Percentiles rank a stretch among this genome's conserved stretches.
phyloP scores from a whole-genome alignment of 345 rosid genomes.

The Hibiscus syriacus region DNA sequence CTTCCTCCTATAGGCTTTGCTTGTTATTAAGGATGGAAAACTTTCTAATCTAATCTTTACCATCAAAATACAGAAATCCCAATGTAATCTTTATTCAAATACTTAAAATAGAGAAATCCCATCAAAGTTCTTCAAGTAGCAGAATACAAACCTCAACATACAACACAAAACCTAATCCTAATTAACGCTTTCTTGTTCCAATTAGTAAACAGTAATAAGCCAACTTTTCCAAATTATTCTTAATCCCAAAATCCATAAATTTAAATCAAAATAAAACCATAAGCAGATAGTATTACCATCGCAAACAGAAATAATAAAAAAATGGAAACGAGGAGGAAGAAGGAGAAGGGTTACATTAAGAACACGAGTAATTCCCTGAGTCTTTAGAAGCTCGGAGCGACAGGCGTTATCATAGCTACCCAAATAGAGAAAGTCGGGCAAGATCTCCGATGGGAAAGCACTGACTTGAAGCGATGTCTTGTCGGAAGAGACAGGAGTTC shows the following conservation, averaged over 20 bases:
- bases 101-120: background rate
- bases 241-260: background rate
- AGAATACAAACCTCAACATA: background rate
- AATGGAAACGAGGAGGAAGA: background rate
- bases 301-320: background rate
- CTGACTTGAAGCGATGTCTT: slow-evolving; percentile 49
- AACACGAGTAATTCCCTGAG: slow-evolving; percentile 77
- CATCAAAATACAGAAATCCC: background rate
- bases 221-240: background rate
- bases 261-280: background rate
- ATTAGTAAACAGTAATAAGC: background rate
- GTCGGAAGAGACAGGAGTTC: slow-evolving; percentile 42
- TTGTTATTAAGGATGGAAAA: no score
- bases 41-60: no score
- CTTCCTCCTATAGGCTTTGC: no score
- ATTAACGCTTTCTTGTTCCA: background rate
- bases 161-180: background rate
- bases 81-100: background rate
- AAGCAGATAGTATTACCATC: background rate
- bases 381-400: slow-evolving; percentile 81
- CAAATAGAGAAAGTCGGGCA: slow-evolving; percentile 80
- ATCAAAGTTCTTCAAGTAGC: background rate
- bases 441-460: slow-evolving; percentile 85
- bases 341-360: slow-evolving; percentile 62
- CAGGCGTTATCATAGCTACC: slow-evolving; percentile 99